Base-by-base conservation (phyloP, 345 rosid genomes). In the Lepidium aucheri region DNA sequence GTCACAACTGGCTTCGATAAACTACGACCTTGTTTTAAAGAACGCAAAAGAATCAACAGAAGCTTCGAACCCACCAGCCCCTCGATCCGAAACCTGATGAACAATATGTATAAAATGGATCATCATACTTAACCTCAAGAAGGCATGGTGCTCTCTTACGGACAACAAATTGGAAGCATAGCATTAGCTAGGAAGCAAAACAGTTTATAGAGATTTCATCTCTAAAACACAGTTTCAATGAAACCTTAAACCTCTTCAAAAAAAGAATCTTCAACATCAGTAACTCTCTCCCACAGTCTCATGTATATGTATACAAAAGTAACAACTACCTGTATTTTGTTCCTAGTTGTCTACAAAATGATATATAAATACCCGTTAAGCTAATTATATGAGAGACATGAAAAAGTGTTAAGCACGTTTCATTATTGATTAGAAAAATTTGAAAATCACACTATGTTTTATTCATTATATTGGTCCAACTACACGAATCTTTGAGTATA, bases 1-100 rank as follows among this genome's bases (percentile, higher is more conserved):
- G 69, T 80, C 97, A 15, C 97, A 90, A 82, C 65, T 94, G 69
- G 97, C 96, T 68, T 90, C 95, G 12, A 90, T 94, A 63, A 94
- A 94, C 79, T 88, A 85, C 49, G 99, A 94, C 67, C 57, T 85
- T 78, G 83, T 86, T 15, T 63, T 81, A 36, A 89, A 81, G 83
- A 84, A 71, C 68, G 60, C 79, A 10, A 79, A 72, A 69, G 91
- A 85, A 54, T 75, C 80, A 42, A 79, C 76, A 24, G 86, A 85
- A 43, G 66, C 73, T 70, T 54, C 90, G 49, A 82, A 81, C 70
- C 68, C 80, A 24, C 62, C 83, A 24, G 75, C 52, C 30, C 81
- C 59, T 49, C 15, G 60, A 52, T 51, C 51, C 3, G 34, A 69
- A 51, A 34, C 28, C 38, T 68, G 72, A 68, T 57, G 56, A 42